Evolutionary conservation across 768 basidiomycete genomes (phyloP), one percentile per base, ranked within the genome.

Genomic region (Filobasidium floriforme): DNA sequence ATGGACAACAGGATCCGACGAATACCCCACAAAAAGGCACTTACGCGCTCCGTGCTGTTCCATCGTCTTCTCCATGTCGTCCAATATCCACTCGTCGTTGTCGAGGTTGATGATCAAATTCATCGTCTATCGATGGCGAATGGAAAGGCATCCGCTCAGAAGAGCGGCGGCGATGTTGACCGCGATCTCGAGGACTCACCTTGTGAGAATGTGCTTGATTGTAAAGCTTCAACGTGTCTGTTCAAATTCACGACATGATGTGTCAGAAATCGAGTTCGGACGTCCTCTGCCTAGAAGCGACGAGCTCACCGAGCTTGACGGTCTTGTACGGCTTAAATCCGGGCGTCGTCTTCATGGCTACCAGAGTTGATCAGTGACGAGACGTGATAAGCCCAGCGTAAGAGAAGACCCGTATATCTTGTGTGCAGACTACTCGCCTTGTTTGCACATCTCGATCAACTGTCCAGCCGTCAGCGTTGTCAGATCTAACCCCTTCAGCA

Each of bases 91-190:
- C 66, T 80, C 79, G 66, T 98, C 94, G 73, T 93, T 85, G 73
- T 96, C 92, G 65, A 98, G 84, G 78, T 99, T 99, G 75, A 99
- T 97, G 79, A 99, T 97, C 32, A 99, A 83, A 80, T 99, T 98
- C 40, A 89, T 89, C 1, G 93, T 94, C 94, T 97, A 66, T n/a
- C 72, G 18, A 28, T 29, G 7, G 64, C 41, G 29, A 44, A 28
- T 26, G 60, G 9, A 37, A 9, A 37, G 9, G 4, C 32, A 37
- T 37, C 9, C 32, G 32, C 32, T 37, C 55, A 28, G 43, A 22
- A 41, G 37, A 19, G n/a, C 14, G 22, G 32, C 59, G 44, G 26
- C n/a, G 1, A 6, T 52, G 14, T 37, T 4, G 26, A 60, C 4
- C 26, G 14, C 1, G 14, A 22, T 4, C 11, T 28, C 24, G 46